Evolutionary conservation across 257 asterid genomes (phyloP).

Genomic region (Mitragyna speciosa): DNA sequence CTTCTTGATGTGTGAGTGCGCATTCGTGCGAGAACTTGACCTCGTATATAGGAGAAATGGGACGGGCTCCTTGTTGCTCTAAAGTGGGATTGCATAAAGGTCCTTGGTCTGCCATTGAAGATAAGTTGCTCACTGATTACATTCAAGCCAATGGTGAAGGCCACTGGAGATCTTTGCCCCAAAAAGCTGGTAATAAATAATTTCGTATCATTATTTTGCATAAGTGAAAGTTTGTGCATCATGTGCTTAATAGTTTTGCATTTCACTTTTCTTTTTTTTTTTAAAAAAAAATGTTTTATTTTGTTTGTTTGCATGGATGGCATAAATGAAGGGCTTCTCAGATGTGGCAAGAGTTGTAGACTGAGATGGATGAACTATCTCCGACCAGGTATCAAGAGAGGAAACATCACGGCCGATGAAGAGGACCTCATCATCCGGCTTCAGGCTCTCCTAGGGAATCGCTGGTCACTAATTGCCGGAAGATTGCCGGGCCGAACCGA

Average conservation of each 20-base stretch:
- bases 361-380: constrained; percentile 79
- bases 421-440: constrained; percentile 65
- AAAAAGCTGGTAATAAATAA: constrained; percentile 43
- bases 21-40: neutral
- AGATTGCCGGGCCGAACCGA: constrained; percentile 80
- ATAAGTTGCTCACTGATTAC: constrained; percentile 38
- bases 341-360: constrained; percentile 85
- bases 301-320: neutral
- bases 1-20: too few relatives aligned
- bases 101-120: constrained; percentile 59
- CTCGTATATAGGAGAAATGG: constrained; percentile 31
- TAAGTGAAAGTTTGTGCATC: too few relatives aligned
- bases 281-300: neutral
- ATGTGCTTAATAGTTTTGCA: too few relatives aligned
- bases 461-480: constrained; percentile 80
- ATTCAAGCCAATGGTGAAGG: constrained; percentile 57
- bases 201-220: neutral
- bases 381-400: constrained; percentile 70
- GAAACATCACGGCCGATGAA: constrained; percentile 57
- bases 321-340: constrained; percentile 41
- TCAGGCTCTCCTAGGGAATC: constrained; percentile 64
- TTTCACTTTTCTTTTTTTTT: neutral
- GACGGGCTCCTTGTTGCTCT: constrained; percentile 56
- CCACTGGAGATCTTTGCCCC: constrained; percentile 61
- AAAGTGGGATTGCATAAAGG: constrained; percentile 54